phyloP scores from a whole-genome alignment of 441 rosid species.

The Sinapis alba region DNA sequence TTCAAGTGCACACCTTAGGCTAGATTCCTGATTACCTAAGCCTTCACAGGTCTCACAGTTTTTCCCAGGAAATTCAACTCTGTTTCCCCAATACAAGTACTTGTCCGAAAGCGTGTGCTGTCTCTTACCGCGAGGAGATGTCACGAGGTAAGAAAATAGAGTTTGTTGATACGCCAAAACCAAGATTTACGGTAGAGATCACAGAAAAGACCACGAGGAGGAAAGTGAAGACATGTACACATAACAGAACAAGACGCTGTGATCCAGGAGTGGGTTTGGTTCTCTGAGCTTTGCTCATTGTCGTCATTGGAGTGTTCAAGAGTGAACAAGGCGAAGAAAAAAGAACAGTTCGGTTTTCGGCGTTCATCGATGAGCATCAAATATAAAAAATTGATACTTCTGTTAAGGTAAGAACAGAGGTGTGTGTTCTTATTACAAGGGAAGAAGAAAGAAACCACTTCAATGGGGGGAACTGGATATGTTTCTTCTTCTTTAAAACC shows the following conservation, averaged over 20 bases:
- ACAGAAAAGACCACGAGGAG: too few species aligned
- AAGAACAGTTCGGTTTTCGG: too few species aligned
- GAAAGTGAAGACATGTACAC: too few species aligned
- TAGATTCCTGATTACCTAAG: neutral
- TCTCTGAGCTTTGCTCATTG: too few species aligned
- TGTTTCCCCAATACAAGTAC: neutral
- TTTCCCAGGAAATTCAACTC: too few species aligned
- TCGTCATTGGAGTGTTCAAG: too few species aligned
- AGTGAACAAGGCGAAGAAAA: too few species aligned
- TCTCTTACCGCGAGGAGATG: neutral
- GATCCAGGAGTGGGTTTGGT: too few species aligned
- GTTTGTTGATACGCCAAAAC: neutral
- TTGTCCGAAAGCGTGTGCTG: neutral
- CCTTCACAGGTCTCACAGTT: neutral
- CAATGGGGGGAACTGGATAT: neutral
- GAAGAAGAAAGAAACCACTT: neutral
- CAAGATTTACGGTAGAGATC: too few species aligned
- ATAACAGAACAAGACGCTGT: too few species aligned
- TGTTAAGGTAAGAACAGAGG: neutral
- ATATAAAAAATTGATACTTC: neutral
- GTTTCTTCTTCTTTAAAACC: too few species aligned
- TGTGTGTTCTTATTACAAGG: constrained; percentile 25
- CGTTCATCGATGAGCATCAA: too few species aligned
- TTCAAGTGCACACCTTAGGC: neutral
- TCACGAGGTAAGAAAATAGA: neutral